Percentiles rank a stretch among this genome's conserved stretches.
Conservation (phyloP, 805 yeast species). For the Priceomyces carsonii region DNA sequence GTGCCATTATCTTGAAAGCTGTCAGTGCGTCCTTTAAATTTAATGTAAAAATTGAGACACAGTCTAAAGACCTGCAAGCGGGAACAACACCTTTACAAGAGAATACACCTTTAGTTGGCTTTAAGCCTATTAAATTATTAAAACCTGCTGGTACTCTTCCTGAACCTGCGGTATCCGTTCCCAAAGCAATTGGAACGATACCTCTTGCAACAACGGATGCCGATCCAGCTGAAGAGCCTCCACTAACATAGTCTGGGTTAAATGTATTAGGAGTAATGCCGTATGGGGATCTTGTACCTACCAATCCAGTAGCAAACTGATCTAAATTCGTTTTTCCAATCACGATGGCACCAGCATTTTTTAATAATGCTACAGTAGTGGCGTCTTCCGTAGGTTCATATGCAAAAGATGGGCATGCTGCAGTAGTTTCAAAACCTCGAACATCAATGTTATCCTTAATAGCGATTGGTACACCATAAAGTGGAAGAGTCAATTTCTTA, state of each 20-base stretch:
- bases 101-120: conserved; percentile 88
- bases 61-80: conserved; percentile 92
- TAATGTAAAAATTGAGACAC: conserved; percentile 83
- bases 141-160: conserved; percentile 97
- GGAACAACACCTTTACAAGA: conserved; percentile 94
- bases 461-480: conserved; percentile 95
- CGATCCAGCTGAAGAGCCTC: conserved; percentile 97
- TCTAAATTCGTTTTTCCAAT: conserved; percentile 94
- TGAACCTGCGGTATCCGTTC: conserved; percentile 98
- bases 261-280: conserved; percentile 86
- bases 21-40: conserved; percentile 82
- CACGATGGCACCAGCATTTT: conserved; percentile 89
- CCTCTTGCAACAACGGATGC: conserved; percentile 90
- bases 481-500: conserved; percentile 55
- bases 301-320: conserved; percentile 97
- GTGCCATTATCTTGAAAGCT: conserved; percentile 68
- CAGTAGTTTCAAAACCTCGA: conserved; percentile 80
- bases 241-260: conserved; percentile 75
- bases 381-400: conserved; percentile 74
- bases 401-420: conserved; percentile 87
- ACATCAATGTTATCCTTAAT: conserved; percentile 95
- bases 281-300: conserved; percentile 93
- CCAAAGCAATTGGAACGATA: conserved; percentile 82
- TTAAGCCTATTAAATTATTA: conserved; percentile 87
- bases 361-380: conserved; percentile 67